phyloP scores from a whole-genome alignment of 2,329 filamentous ascomycete species.

The Colletotrichum cereale region DNA sequence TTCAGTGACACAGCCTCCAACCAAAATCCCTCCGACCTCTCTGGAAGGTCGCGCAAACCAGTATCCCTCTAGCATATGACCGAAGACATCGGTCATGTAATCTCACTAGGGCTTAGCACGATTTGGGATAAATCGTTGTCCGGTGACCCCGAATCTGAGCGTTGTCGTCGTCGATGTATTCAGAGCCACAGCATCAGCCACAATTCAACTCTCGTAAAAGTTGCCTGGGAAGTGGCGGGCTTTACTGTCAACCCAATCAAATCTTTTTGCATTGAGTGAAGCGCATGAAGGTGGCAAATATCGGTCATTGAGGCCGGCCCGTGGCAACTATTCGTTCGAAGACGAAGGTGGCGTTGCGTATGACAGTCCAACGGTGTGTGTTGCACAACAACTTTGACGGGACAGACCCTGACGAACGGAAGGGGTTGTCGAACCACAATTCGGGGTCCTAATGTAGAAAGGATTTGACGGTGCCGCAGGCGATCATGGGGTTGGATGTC shows the following conservation, averaged over 20 bases:
- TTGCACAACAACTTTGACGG: neutral
- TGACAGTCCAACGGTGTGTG: too few species aligned
- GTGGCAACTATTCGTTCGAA: neutral
- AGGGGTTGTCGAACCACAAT: neutral
- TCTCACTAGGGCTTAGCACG: neutral
- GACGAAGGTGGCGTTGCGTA: neutral
- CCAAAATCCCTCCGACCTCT: too few species aligned
- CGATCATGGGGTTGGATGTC: conserved; percentile 15
- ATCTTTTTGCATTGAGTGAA: neutral
- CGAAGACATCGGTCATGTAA: neutral
- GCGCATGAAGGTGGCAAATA: neutral
- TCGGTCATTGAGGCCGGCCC: neutral
- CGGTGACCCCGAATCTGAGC: neutral
- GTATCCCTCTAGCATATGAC: neutral
- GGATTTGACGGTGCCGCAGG: conserved; percentile 1
- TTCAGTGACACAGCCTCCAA: too few species aligned
- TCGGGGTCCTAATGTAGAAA: neutral
- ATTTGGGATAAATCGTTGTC: neutral
- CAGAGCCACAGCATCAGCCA: conserved; percentile 4
- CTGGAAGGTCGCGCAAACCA: neutral
- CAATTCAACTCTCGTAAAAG: neutral
- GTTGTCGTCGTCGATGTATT: neutral
- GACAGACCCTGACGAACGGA: neutral
- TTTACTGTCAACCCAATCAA: conserved; percentile 11
- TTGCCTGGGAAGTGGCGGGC: neutral